Evolutionary conservation across 78 protist species (phyloP), one percentile per base, ranked within the genome.

Genomic region (Salpingoeca rosetta): DNA sequence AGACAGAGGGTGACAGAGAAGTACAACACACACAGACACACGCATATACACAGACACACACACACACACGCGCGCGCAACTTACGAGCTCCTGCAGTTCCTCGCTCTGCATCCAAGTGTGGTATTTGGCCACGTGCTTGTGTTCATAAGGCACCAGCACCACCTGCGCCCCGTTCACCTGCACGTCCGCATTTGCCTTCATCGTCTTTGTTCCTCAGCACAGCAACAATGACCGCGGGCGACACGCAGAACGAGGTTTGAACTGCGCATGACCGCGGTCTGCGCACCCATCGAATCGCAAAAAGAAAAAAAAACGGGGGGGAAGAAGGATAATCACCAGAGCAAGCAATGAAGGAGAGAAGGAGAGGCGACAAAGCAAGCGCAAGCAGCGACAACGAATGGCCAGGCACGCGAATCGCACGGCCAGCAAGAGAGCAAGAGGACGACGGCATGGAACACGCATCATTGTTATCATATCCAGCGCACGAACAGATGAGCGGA

Each of bases 81-180:
- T 7, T 51, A 51, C 82, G 45, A 82, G 79, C 72, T 88, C 90
- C 41, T 80, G 87, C 26, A 94, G 86, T 0, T 76, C 85, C 76
- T 82, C 88, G 73, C 81, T 77, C 57, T 40, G 56, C 98, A 96
- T 96, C 98, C 98, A 96, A 37, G 22, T 56, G 65, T 94, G 95
- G 79, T 96, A 96, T 76, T 28, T 82, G 40, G 86, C 84, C 37
- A 96, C 98, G 56, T 94, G 96, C 76, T 81, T 57, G 31, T 3
- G 40, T 56, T 41, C 45, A 79, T 96, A 96, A 25, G 98, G 98
- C 45, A 94, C 96, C 37, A 96, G 90, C 65, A 91, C 81, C 24
- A 93, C 44, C 11, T 83, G 83, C 2, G 74, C 57, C 0, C 93
- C 90, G 11, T 17, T 3, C 43, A 83, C 41, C 56, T 37, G 78